A percentile compares a stretch with the other conserved stretches of the same genome.
Evolutionary conservation across 1,284 basidiomycete species (phyloP).

Genomic region (Cutaneotrichosporon cutaneum): DNA sequence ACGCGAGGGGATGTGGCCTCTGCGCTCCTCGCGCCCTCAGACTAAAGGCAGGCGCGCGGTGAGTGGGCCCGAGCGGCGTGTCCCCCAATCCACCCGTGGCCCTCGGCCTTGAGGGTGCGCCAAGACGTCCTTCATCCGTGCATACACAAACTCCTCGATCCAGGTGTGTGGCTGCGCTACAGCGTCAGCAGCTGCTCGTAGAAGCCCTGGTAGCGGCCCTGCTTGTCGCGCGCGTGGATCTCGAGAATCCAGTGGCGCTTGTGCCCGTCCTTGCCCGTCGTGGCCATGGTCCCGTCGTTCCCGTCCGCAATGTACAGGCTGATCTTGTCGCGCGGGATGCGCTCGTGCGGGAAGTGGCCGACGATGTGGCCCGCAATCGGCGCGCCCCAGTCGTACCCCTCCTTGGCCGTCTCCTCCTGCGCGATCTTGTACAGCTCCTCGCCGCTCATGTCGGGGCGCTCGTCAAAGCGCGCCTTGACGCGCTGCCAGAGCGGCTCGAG

Average conservation of each 20-base stretch:
- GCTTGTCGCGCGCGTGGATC: slow-evolving; percentile 20
- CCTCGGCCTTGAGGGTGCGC: not conserved
- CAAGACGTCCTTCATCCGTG: not conserved
- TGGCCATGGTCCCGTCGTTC: slow-evolving; percentile 11
- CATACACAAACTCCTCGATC: not conserved
- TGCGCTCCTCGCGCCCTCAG: not conserved
- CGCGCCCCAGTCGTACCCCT: slow-evolving; percentile 21
- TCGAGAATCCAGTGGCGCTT: slow-evolving; percentile 25
- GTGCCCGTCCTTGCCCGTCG: slow-evolving; percentile 17
- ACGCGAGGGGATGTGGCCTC: not conserved
- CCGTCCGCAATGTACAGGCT: slow-evolving; percentile 22
- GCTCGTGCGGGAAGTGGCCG: slow-evolving; percentile 25
- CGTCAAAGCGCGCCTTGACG: slow-evolving; percentile 22
- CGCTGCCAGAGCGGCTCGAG: slow-evolving; percentile 22
- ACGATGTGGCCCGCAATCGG: slow-evolving; percentile 20
- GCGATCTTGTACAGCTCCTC: slow-evolving; percentile 22
- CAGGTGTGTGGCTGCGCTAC: not conserved
- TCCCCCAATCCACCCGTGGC: not conserved
- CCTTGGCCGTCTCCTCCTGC: not conserved
- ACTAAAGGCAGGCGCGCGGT: not conserved
- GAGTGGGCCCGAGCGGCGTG: not conserved
- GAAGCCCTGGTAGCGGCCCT: slow-evolving; percentile 20
- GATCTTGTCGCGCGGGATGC: slow-evolving; percentile 26
- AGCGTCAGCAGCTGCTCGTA: slow-evolving; percentile 22
- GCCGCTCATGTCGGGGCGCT: slow-evolving; percentile 19